phyloP scores from a whole-genome alignment of 495 filamentous ascomycete species.

The Aspergillus taichungensis region DNA sequence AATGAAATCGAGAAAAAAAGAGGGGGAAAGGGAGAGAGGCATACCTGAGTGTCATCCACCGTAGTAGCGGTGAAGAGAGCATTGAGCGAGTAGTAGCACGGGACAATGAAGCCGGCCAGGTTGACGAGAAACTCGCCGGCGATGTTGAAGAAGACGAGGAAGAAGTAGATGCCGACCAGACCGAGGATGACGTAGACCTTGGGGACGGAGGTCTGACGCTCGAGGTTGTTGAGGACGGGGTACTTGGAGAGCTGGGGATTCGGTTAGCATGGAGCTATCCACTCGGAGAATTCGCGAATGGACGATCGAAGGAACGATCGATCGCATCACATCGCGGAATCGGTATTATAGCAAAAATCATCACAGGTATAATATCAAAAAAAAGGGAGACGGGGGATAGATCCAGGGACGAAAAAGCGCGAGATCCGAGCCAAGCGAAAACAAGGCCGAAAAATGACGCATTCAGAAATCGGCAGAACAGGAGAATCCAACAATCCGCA shows the following conservation, averaged over 20 bases:
- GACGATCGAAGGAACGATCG: too few relatives aligned
- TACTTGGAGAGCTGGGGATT: slow-evolving; percentile 83
- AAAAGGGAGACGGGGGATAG: too few relatives aligned
- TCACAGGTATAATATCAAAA: too few relatives aligned
- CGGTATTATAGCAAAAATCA: too few relatives aligned
- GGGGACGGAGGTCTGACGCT: slow-evolving; percentile 88
- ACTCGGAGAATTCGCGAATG: neutral
- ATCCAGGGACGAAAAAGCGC: too few relatives aligned
- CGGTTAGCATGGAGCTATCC: neutral
- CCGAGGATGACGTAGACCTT: slow-evolving; percentile 96
- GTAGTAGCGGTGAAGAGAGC: slow-evolving; percentile 78
- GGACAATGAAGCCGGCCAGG: slow-evolving; percentile 86
- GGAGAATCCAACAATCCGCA: too few relatives aligned
- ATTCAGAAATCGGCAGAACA: too few relatives aligned
- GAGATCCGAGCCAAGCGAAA: too few relatives aligned
- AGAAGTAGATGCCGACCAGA: slow-evolving; percentile 80
- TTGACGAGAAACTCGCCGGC: slow-evolving; percentile 96
- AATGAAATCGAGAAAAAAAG: neutral
- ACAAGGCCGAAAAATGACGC: too few relatives aligned
- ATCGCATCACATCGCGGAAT: too few relatives aligned
- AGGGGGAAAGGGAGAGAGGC: slow-evolving; percentile 9
- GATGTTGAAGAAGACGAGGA: slow-evolving; percentile 98
- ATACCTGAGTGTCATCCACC: slow-evolving; percentile 83
- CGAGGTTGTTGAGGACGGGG: slow-evolving; percentile 86
- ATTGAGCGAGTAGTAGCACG: slow-evolving; percentile 89